Conservation (phyloP, 495 filamentous ascomycete genomes). For the Ascobolus immersus region DNA sequence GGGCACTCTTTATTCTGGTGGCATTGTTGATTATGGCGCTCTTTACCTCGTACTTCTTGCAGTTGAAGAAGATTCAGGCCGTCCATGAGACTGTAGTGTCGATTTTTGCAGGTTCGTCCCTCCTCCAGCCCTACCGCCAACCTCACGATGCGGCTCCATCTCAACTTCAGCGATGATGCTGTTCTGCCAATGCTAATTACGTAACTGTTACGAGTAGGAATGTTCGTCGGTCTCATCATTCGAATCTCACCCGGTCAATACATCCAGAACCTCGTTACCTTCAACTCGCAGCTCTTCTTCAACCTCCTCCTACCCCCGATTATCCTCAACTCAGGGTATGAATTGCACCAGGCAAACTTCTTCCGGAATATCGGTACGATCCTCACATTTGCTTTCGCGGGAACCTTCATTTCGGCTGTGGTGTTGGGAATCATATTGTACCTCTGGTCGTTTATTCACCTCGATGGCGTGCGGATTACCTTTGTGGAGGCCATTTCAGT, state of each 20-base stretch:
- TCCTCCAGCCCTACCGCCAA: slow-evolving; percentile 6
- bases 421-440: slow-evolving; percentile 71
- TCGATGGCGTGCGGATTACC: slow-evolving; percentile 59
- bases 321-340: slow-evolving; percentile 89
- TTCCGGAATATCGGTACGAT: slow-evolving; percentile 96
- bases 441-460: slow-evolving; percentile 63
- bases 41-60: slow-evolving; percentile 88
- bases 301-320: slow-evolving; percentile 93
- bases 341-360: slow-evolving; percentile 92
- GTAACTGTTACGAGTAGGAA: slow-evolving; percentile 33
- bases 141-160: not conserved
- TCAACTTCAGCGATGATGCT: slow-evolving; percentile 1
- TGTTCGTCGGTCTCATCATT: slow-evolving; percentile 81
- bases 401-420: slow-evolving; percentile 88
- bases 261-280: slow-evolving; percentile 70
- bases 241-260: slow-evolving; percentile 51
- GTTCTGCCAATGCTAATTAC: too few relatives aligned
- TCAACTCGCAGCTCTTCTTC: slow-evolving; percentile 98
- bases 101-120: slow-evolving; percentile 67
- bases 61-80: slow-evolving; percentile 83
- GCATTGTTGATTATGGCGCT: slow-evolving; percentile 76
- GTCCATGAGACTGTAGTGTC: slow-evolving; percentile 95
- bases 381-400: slow-evolving; percentile 92
- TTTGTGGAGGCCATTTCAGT: slow-evolving; percentile 91
- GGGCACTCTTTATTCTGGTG: slow-evolving; percentile 90